phyloP scores from a whole-genome alignment of 148 eudicot species.

The Amaranthus palmeri region DNA sequence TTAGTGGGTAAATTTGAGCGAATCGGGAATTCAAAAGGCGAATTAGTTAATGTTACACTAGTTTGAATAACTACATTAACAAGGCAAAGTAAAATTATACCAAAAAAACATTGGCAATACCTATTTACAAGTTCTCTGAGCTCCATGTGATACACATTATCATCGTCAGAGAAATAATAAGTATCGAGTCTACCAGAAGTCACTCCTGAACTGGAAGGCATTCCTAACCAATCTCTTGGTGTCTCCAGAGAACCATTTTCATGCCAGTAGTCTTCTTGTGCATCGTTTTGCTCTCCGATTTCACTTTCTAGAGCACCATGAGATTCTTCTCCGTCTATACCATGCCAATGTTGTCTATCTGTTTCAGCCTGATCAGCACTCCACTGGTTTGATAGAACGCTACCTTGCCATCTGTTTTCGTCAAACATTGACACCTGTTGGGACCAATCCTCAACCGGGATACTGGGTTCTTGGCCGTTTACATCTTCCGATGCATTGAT shows the following conservation, averaged over 20 bases:
- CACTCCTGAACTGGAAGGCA: conserved; percentile 39
- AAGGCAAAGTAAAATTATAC: too few species aligned
- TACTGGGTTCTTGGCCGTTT: conserved; percentile 25
- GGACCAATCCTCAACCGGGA: conserved; percentile 35
- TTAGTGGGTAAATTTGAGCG: too few species aligned
- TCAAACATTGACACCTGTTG: conserved; percentile 31
- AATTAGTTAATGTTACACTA: too few species aligned
- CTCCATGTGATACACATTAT: conserved; percentile 53
- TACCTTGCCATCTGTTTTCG: conserved; percentile 30
- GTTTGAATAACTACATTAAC: too few species aligned
- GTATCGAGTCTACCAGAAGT: conserved; percentile 43
- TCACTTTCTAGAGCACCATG: conserved; percentile 31
- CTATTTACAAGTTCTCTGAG: conserved; percentile 75
- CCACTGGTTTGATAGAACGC: conserved; percentile 33
- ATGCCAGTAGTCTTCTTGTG: conserved; percentile 47
- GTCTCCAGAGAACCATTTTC: conserved; percentile 44
- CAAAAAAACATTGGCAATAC: conserved; percentile 26
- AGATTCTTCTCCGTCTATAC: conserved; percentile 29
- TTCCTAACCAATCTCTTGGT: conserved; percentile 39
- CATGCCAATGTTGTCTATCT: conserved; percentile 23
- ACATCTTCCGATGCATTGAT: conserved; percentile 24
- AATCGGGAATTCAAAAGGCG: too few species aligned
- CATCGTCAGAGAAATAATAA: conserved; percentile 57
- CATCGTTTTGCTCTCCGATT: conserved; percentile 33
- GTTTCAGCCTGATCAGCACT: conserved; percentile 30